Evolutionary conservation across 495 filamentous ascomycete genomes (phyloP), one percentile per base, ranked within the genome.

Genomic region (Penicillium lividum): DNA sequence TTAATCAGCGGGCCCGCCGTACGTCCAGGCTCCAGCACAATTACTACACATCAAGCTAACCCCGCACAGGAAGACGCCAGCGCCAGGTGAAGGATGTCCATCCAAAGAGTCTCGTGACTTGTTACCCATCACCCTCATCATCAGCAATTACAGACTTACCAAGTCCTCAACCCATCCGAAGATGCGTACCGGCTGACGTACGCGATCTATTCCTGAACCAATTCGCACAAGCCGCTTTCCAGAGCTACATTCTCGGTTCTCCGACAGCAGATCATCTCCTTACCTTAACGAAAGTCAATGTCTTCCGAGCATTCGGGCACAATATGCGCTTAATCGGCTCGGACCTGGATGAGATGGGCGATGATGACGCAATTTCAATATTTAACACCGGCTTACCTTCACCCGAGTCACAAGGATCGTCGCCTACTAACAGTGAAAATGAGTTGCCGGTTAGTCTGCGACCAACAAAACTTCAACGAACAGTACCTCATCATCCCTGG

Each of bases 401-500:
- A 2, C 45, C 53, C 38, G 13, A 7, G 2, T 15, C 11, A 40
- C 60, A 62, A 0, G 54, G 48, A 34, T 53, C 50, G 0, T 22
- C 57, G 15, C 18, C 15, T 7, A 10, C 0, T 28, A 3, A 34
- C 22, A 42, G 46, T 65, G 49, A 16, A 13, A 48, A 58, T 18
- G 48, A 58, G 9, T 51, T 73, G 9, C 80, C 82, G 0, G 62
- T 64, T 0, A 71, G 67, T 51, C 72, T 86, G 2, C 72, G 73
- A 3, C 80, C 80, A 2, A 85, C 83, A 3, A 56, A 47, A 22
- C 29, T 83, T 0, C 83, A 85, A 57, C 56, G 51, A 10, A 55
- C 59, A 0, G 63, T 69, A 6, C 63, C 68, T 1, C 82, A 86
- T 51, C 77, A 80, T 48, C 76, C 78, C 0, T 86, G 81, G 75